Conservation (phyloP, 2,329 filamentous ascomycete genomes). For the Aspergillus vadensis region DNA sequence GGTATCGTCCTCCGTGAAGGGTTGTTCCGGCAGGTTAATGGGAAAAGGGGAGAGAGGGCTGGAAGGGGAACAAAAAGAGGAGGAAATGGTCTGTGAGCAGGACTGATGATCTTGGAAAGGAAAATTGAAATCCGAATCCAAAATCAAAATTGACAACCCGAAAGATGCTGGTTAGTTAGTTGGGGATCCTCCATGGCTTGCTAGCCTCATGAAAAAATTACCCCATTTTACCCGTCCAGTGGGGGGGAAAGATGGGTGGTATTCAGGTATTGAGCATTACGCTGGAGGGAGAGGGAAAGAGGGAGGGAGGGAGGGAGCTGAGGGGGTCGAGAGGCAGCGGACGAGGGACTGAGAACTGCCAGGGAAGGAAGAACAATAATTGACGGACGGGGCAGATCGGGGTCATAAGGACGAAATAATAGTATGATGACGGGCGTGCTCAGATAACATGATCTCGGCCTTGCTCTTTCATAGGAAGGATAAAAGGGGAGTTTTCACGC, state of each 20-base stretch:
- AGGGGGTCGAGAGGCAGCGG: background rate
- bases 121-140: background rate
- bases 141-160: no score
- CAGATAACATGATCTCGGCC: slow-evolving; percentile 1
- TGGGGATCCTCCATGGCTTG: slow-evolving; percentile 4
- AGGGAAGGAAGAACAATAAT: background rate
- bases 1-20: background rate
- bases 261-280: slow-evolving; percentile 8
- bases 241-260: background rate
- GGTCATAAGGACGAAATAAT: background rate
- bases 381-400: background rate
- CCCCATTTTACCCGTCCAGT: slow-evolving; percentile 2
- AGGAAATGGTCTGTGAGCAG: slow-evolving; percentile 10
- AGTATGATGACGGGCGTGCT: background rate
- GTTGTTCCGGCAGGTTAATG: background rate
- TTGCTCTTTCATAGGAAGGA: background rate
- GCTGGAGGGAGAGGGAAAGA: background rate
- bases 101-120: background rate
- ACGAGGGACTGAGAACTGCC: background rate
- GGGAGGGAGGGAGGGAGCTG: background rate
- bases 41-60: background rate
- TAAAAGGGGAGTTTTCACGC: background rate
- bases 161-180: background rate
- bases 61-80: background rate
- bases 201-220: slow-evolving; percentile 3